Conservation (phyloP, 495 filamentous ascomycete genomes). For the Niebla homalea region DNA sequence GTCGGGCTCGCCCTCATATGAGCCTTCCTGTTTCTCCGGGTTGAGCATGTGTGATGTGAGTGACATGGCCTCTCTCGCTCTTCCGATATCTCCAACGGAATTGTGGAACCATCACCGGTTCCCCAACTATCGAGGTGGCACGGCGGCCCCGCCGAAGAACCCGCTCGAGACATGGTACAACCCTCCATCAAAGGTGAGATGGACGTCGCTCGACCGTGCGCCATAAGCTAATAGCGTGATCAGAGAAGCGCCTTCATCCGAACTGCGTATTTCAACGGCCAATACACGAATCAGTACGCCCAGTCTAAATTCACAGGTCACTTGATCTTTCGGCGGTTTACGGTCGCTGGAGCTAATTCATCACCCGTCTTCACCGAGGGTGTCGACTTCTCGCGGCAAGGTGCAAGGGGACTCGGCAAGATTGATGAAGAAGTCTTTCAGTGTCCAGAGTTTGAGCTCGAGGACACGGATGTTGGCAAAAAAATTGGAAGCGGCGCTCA, state of each 20-base stretch:
- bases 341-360: conserved; percentile 4
- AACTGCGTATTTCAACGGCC: conserved; percentile 15
- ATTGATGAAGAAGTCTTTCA: conserved; percentile 4
- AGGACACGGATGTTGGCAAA: conserved; percentile 2
- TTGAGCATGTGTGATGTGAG: conserved; percentile 12
- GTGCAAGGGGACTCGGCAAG: conserved; percentile 6
- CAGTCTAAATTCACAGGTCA: conserved; percentile 15
- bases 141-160: not conserved
- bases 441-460: conserved; percentile 4
- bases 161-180: conserved; percentile 15
- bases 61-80: conserved; percentile 11
- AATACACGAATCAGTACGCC: conserved; percentile 17
- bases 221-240: not conserved
- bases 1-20: conserved; percentile 1
- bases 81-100: conserved; percentile 12
- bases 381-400: conserved; percentile 3
- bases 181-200: conserved; percentile 8
- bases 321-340: conserved; percentile 12
- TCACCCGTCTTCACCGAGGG: conserved; percentile 13
- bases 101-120: conserved; percentile 17
- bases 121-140: not conserved
- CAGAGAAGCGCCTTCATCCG: conserved; percentile 16
- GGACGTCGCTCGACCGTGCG: too few relatives aligned
- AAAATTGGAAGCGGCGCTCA: not conserved
- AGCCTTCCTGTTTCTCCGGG: conserved; percentile 15